phyloP scores from a whole-genome alignment of 2,329 filamentous ascomycete species.

The Xylaria digitata region DNA sequence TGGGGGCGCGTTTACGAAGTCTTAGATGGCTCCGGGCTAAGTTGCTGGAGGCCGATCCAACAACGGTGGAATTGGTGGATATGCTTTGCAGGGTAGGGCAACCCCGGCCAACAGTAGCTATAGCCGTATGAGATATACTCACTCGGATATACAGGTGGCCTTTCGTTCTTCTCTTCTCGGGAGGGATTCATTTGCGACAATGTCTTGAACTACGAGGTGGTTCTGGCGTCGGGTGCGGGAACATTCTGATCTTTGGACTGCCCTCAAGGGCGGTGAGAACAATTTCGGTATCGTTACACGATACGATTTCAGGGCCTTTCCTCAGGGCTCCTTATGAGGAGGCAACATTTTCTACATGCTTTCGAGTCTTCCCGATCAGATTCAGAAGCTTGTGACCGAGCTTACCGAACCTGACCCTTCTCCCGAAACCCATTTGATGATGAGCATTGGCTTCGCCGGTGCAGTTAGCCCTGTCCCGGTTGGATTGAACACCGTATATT shows the following conservation, averaged over 20 bases:
- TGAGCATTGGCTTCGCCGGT: constrained; percentile 39
- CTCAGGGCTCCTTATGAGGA: constrained; percentile 28
- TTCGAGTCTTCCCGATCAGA: constrained; percentile 38
- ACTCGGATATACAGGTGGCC: too few relatives aligned
- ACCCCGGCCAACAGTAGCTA: too few relatives aligned
- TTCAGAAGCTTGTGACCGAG: constrained; percentile 40
- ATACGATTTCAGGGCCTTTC: constrained; percentile 21
- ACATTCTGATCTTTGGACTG: constrained; percentile 23
- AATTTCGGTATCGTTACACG: constrained; percentile 27
- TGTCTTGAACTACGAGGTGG: constrained; percentile 30
- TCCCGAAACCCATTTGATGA: constrained; percentile 43
- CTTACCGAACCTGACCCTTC: constrained; percentile 37
- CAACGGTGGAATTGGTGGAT: too few relatives aligned
- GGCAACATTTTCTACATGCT: constrained; percentile 41
- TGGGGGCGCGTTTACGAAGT: too few relatives aligned
- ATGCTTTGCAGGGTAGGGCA: too few relatives aligned
- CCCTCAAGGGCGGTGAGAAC: constrained; percentile 22
- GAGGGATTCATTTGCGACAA: too few relatives aligned
- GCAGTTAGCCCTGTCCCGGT: constrained; percentile 23
- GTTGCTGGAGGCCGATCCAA: too few relatives aligned
- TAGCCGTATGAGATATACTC: too few relatives aligned
- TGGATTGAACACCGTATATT: constrained; percentile 14
- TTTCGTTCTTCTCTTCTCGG: too few relatives aligned
- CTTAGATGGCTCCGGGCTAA: too few relatives aligned
- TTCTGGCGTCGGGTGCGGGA: constrained; percentile 19